Percentiles rank a stretch among this genome's conserved stretches.
phyloP scores from a whole-genome alignment of 371 early-diverging fungal species.

The Syncephalastrum racemosum region DNA sequence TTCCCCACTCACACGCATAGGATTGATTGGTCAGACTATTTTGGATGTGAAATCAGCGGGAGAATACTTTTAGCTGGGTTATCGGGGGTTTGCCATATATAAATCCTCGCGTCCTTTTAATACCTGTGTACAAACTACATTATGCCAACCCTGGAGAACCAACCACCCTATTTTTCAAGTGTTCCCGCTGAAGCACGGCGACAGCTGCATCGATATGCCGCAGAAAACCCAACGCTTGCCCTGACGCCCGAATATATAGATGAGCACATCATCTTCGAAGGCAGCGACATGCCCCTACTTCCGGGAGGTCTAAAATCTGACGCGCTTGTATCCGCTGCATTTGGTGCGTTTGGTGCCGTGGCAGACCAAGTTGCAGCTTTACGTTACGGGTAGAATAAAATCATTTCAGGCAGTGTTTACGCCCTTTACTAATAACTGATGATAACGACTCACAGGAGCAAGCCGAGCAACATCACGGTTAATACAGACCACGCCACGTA shows the following conservation, averaged over 20 bases:
- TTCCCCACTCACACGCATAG: no score
- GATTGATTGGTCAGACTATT: no score
- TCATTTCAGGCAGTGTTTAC: not conserved
- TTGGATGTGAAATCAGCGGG: no score
- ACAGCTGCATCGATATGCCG: not conserved
- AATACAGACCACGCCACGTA: slow-evolving; percentile 7
- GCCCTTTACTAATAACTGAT: not conserved
- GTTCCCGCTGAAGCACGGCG: slow-evolving; percentile 12
- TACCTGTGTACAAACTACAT: no score
- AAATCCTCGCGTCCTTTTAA: no score
- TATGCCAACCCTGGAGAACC: no score
- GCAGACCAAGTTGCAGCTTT: slow-evolving; percentile 7
- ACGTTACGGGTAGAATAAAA: slow-evolving; percentile 9
- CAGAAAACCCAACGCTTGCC: slow-evolving; percentile 7
- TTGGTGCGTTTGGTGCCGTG: slow-evolving; percentile 6
- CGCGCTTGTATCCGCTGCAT: slow-evolving; percentile 1
- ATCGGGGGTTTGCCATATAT: no score
- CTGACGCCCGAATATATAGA: slow-evolving; percentile 2
- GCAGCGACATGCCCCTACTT: slow-evolving; percentile 1
- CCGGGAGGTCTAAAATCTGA: slow-evolving; percentile 10
- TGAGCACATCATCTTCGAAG: slow-evolving; percentile 3
- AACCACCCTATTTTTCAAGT: no score
- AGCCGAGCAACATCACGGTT: not conserved
- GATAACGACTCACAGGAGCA: not conserved
- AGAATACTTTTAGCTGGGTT: no score